Evolutionary conservation across 2,329 filamentous ascomycete species (phyloP), one percentile per base, ranked within the genome.

Genomic region (Botryotinia narcissicola): DNA sequence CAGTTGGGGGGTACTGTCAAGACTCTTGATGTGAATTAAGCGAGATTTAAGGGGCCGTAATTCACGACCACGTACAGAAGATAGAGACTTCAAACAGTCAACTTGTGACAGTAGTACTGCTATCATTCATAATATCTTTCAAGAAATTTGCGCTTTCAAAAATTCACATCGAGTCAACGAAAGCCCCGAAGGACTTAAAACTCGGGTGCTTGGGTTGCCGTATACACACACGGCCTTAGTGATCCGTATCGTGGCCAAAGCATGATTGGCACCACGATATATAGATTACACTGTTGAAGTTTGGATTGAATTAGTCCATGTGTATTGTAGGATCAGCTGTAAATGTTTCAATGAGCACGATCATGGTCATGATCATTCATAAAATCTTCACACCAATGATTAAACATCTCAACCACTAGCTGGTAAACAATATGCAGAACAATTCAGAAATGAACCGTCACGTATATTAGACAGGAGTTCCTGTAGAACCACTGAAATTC

Each of bases 131-230:
- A 9, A 8, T 1, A 18, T 18, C 18, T 3, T 54, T 9, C 51
- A 29, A 16, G 6, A 54, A 54, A 1, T 54, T 16, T 6, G 16
- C 3, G 12, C 25, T 5, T 7, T 29, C 14, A 6, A 16, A 29
- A 16, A 16, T 54, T 54, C 4, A 8, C 25, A 29, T n/a, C 2
- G 8, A 7, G 14, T 54, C 14, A 18, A n/a, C 25, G 5, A 16
- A 6, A 29, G 14, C 5, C 14, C 0, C 0, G 25, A 14, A 29
- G 16, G 14, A 29, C n/a, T 1, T 29, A 1, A 1, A n/a, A 29
- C 16, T 54, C 16, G 2, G n/a, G 14, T 29, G 14, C 29, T 29
- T 0, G 14, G n/a, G 6, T 8, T 29, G 14, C n/a, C 4, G 5
- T 16, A 25, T n/a, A n/a, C 22, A 14, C 9, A 14, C n/a, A n/a